Evolutionary conservation across 495 filamentous ascomycete species (phyloP).

Genomic region (Daldinia childiae): DNA sequence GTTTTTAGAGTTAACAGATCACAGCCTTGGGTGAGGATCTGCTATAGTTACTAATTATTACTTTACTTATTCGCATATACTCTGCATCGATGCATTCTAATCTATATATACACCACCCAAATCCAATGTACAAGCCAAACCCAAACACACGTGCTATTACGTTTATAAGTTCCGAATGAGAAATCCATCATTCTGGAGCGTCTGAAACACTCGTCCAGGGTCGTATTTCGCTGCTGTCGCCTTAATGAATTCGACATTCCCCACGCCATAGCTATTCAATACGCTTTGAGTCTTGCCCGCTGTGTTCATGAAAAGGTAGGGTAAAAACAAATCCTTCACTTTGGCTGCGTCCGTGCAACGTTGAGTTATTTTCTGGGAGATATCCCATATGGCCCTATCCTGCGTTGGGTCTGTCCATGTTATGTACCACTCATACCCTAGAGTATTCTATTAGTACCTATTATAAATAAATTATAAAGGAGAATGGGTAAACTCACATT

Average conservation of each 20-base stretch:
- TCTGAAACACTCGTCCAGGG: conserved; percentile 53
- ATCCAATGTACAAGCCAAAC: not conserved
- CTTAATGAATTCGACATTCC: conserved; percentile 49
- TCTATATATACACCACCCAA: conserved; percentile 7
- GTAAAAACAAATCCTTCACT: conserved; percentile 52
- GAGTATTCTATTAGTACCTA: conserved; percentile 6
- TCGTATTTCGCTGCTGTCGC: conserved; percentile 55
- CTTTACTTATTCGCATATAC: not conserved
- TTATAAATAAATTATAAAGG: not conserved
- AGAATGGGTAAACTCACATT: conserved; percentile 29
- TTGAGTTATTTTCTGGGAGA: conserved; percentile 28
- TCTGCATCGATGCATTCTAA: not conserved
- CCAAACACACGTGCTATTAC: not conserved
- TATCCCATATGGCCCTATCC: conserved; percentile 18
- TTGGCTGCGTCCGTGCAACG: conserved; percentile 51
- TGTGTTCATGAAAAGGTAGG: conserved; percentile 68
- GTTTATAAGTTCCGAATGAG: conserved; percentile 30
- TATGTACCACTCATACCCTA: conserved; percentile 41
- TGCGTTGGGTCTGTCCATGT: conserved; percentile 25
- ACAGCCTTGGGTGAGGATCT: too few species aligned
- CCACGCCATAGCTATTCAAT: conserved; percentile 54
- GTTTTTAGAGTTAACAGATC: too few species aligned
- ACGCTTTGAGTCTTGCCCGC: conserved; percentile 55
- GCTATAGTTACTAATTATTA: conserved; percentile 1
- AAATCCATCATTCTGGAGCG: conserved; percentile 53